phyloP scores from a whole-genome alignment of 1,284 basidiomycete genomes.

The Pterula multifida region DNA sequence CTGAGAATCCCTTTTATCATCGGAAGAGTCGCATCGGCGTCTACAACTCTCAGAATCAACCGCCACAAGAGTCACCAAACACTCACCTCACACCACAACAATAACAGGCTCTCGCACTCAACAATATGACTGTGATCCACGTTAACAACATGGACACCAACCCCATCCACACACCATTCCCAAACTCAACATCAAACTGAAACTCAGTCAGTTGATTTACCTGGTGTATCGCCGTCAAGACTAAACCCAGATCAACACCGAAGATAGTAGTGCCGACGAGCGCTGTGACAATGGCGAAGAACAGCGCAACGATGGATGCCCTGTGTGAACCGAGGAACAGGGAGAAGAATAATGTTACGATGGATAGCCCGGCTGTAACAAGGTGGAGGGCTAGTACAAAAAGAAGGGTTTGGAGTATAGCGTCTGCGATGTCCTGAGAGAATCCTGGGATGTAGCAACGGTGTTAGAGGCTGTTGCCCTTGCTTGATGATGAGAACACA shows the following conservation, averaged over 20 bases:
- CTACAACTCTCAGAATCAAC: not conserved
- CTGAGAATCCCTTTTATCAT: not conserved
- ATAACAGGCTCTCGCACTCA: slow-evolving; percentile 51
- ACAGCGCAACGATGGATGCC: slow-evolving; percentile 44
- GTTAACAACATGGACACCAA: slow-evolving; percentile 37
- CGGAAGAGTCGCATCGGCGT: not conserved
- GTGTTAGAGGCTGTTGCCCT: no score
- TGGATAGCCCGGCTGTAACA: slow-evolving; percentile 43
- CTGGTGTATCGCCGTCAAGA: slow-evolving; percentile 34
- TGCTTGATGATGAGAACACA: slow-evolving; percentile 16
- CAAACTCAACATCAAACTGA: slow-evolving; percentile 38
- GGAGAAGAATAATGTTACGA: slow-evolving; percentile 38
- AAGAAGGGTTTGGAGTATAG: slow-evolving; percentile 40
- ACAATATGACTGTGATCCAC: slow-evolving; percentile 47
- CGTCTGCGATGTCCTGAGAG: slow-evolving; percentile 27
- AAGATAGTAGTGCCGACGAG: slow-evolving; percentile 43
- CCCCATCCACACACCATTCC: slow-evolving; percentile 65
- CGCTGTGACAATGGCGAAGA: slow-evolving; percentile 41
- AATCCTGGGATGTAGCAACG: slow-evolving; percentile 13
- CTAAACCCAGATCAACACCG: slow-evolving; percentile 48
- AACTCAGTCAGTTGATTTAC: slow-evolving; percentile 28
- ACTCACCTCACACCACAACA: slow-evolving; percentile 52
- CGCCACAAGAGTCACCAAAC: slow-evolving; percentile 14
- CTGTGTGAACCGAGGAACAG: slow-evolving; percentile 44
- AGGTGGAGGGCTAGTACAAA: slow-evolving; percentile 55